A percentile compares a stretch with the other conserved stretches of the same genome.
Evolutionary conservation across 2,329 filamentous ascomycete genomes (phyloP).

Genomic region (Pseudofabraea citricarpa): DNA sequence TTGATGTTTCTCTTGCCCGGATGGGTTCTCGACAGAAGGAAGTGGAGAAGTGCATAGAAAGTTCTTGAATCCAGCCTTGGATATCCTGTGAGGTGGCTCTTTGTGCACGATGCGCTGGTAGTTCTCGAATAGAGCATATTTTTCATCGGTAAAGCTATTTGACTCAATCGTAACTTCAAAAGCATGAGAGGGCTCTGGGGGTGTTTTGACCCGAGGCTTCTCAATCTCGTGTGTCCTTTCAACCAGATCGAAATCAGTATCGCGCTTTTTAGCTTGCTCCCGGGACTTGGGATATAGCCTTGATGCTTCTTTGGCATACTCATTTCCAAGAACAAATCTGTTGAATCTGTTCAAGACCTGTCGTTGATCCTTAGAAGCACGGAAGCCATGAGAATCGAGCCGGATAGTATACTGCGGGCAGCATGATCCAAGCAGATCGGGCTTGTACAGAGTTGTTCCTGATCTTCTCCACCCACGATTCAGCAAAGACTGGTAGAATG

Average conservation of each 20-base stretch:
- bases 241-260: slow-evolving; percentile 62
- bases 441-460: slow-evolving; percentile 67
- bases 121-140: slow-evolving; percentile 66
- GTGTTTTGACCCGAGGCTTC: slow-evolving; percentile 34
- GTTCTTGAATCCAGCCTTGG: slow-evolving; percentile 55
- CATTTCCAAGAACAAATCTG: slow-evolving; percentile 61
- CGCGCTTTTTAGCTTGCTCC: slow-evolving; percentile 57
- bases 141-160: slow-evolving; percentile 69
- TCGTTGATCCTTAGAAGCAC: slow-evolving; percentile 65
- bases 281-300: slow-evolving; percentile 62
- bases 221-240: slow-evolving; percentile 69
- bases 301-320: slow-evolving; percentile 60
- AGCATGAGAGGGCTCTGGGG: slow-evolving; percentile 60
- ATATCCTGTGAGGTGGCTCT: slow-evolving; percentile 56
- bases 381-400: slow-evolving; percentile 61
- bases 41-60: slow-evolving; percentile 74
- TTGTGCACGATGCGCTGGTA: slow-evolving; percentile 73
- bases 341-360: slow-evolving; percentile 76
- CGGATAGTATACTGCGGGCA: slow-evolving; percentile 89
- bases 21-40: slow-evolving; percentile 36
- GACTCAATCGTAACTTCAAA: slow-evolving; percentile 67
- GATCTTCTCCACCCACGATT: slow-evolving; percentile 77
- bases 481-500: slow-evolving; percentile 67
- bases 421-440: slow-evolving; percentile 74
- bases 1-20: slow-evolving; percentile 50